phyloP scores from a whole-genome alignment of 768 basidiomycete genomes.

The Austroboletus eburneus region DNA sequence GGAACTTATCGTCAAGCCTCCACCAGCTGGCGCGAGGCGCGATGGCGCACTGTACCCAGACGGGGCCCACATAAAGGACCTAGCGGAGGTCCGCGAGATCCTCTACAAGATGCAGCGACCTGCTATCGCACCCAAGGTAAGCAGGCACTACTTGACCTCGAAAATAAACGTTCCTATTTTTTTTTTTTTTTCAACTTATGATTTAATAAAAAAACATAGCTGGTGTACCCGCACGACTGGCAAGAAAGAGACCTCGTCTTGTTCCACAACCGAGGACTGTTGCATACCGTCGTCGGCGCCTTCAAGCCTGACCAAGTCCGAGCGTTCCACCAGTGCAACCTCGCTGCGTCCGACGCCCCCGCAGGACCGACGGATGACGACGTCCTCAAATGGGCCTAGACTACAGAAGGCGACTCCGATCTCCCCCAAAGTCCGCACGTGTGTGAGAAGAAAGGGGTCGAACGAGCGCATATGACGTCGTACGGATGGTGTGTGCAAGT shows the following conservation, averaged over 20 bases:
- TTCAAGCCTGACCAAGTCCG: constrained; percentile 46
- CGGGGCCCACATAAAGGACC: constrained; percentile 70
- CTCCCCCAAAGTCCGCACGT: neutral
- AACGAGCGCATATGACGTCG: too few species aligned
- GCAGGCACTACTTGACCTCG: neutral
- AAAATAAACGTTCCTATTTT: neutral
- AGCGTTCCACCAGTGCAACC: constrained; percentile 55
- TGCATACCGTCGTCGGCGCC: constrained; percentile 68
- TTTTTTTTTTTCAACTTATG: too few species aligned
- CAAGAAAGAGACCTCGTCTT: constrained; percentile 58
- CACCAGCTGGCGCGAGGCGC: constrained; percentile 55
- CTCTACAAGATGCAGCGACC: constrained; percentile 87
- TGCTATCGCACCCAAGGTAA: constrained; percentile 73
- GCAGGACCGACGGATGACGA: constrained; percentile 45
- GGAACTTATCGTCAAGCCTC: constrained; percentile 67
- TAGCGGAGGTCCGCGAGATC: constrained; percentile 66
- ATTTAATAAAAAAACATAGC: constrained; percentile 17
- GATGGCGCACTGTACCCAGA: constrained; percentile 77
- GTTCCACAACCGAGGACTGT: constrained; percentile 69
- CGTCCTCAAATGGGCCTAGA: constrained; percentile 40
- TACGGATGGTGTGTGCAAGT: too few species aligned
- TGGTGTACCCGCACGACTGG: constrained; percentile 92
- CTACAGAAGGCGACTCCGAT: neutral
- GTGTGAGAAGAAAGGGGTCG: too few species aligned
- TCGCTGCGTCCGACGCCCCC: constrained; percentile 50